Evolutionary conservation across 352 stramenopile genomes (phyloP).

Genomic region (Globisporangium perplexum): DNA sequence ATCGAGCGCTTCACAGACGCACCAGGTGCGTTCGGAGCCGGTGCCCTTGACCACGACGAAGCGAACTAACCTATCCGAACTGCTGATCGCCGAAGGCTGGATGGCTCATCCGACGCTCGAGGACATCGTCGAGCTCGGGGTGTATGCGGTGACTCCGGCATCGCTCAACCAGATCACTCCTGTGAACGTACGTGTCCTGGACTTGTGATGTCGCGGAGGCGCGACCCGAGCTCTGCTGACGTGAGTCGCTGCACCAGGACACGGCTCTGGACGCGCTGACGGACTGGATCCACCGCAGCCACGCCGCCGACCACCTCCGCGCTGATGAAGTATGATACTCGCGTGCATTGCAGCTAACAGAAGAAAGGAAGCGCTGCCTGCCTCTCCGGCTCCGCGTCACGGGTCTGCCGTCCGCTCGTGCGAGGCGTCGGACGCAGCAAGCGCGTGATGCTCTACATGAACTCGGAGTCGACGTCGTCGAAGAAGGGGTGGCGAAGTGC

Average conservation of each 20-base stretch:
- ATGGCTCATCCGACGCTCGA: constrained; percentile 6
- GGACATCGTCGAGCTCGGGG: constrained; percentile 21
- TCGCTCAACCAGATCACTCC: constrained; percentile 8
- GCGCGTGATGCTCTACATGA: constrained; percentile 29
- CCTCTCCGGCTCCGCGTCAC: not conserved
- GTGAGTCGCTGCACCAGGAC: not conserved
- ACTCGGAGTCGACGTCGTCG: constrained; percentile 70
- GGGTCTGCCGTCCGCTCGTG: not conserved
- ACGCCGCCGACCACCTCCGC: not conserved
- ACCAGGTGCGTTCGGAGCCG: constrained; percentile 18
- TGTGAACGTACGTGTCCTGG: not conserved
- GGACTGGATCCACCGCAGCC: not conserved
- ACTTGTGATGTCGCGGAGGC: not conserved
- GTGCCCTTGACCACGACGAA: not conserved
- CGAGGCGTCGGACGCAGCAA: not conserved
- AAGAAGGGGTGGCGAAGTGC: constrained; percentile 82
- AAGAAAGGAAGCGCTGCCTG: not conserved
- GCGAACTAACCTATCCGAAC: not conserved
- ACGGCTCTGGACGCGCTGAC: constrained; percentile 3
- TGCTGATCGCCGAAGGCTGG: constrained; percentile 5
- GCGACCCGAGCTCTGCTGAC: not conserved
- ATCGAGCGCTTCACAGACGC: constrained; percentile 53
- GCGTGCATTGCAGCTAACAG: not conserved
- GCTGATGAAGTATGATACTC: not conserved
- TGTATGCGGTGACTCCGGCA: constrained; percentile 18